Base-by-base conservation (phyloP, 352 stramenopile species). In the Phytophthora kernoviae region DNA sequence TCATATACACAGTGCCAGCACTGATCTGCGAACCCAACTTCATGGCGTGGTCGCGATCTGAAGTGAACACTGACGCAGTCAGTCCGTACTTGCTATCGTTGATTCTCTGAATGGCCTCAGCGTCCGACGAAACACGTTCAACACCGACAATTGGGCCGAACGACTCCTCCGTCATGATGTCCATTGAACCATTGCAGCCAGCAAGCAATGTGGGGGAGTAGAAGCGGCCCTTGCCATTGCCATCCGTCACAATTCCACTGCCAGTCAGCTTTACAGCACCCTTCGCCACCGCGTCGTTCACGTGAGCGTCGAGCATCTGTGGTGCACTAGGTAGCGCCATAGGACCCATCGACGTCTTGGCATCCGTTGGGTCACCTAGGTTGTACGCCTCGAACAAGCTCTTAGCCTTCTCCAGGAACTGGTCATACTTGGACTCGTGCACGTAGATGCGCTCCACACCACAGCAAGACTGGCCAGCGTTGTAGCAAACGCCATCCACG, bases 391-490 rank as follows among this genome's bases (percentile, higher is more conserved):
- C 74, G 55, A 93, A 86, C 36, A 91, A 74, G 10, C 65, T 75
- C 40, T 76, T 78, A 5, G 80, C 82, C 39, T 79, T 81, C 15
- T 83, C 79, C 39, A 93, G 46, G 41, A 96, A 96, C 53, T 73
- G 55, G 59, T 96, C 80, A 65, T 93, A 93, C 54, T 92, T 83
- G 42, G 63, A 68, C 46, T 87, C 78, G 54, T 96, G 85, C 32
- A 96, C 87, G 56, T 93, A 96, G 53, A 93, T 88, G 39, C 87
- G 75, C 68, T 96, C 87, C 43, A 92, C 74, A 50, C 74, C 82
- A 54, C 85, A 93, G 70, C 87, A 94, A 30, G 83, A 93, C 71
- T 96, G 87, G 17, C 87, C 87, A 3, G 85, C 79, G 61, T 94
- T 94, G 68, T 90, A 94, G 68, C 87, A 89, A 50, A 79, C 84